A percentile compares a stretch with the other conserved stretches of the same genome.
These are phyloP conservation scores for Pleochaeta shiraiana DNA, from an alignment of 2,329 filamentous ascomycete genomes.

Conservation along the genomic window DNA sequence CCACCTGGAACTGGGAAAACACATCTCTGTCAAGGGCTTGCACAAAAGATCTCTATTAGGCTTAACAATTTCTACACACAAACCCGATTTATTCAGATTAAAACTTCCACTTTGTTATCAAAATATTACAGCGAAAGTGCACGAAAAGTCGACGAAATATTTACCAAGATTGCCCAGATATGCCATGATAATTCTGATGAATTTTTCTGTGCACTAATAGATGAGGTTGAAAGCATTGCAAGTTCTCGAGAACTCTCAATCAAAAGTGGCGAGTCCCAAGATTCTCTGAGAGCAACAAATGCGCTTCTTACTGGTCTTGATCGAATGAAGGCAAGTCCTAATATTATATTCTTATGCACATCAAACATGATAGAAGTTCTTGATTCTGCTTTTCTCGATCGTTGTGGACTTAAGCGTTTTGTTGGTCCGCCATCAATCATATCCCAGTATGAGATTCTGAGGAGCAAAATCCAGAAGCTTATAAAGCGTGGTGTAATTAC, in stretches of 20 bases:
- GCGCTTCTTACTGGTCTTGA: constrained; percentile 17
- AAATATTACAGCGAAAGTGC: constrained; percentile 27
- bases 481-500: constrained; percentile 9
- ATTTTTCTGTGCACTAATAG: constrained; percentile 17
- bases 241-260: constrained; percentile 12
- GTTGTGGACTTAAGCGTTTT: constrained; percentile 11
- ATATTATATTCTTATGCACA: constrained; percentile 16
- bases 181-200: constrained; percentile 10
- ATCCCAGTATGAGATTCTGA: constrained; percentile 16
- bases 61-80: constrained; percentile 20
- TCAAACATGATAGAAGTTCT: constrained; percentile 15
- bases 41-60: constrained; percentile 30
- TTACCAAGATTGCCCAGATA: constrained; percentile 20
- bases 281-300: constrained; percentile 17
- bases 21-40: constrained; percentile 92
- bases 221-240: constrained; percentile 19
- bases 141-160: constrained; percentile 22
- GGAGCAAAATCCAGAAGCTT: constrained; percentile 11
- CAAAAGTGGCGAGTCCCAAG: constrained; percentile 13
- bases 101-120: constrained; percentile 24
- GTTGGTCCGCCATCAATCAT: constrained; percentile 11
- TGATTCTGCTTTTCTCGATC: constrained; percentile 17
- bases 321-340: constrained; percentile 10
- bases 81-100: constrained; percentile 23
- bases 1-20: constrained; percentile 95